Evolutionary conservation across 208 protist genomes (phyloP).

Genomic region (Balamuthia mandrillaris): DNA sequence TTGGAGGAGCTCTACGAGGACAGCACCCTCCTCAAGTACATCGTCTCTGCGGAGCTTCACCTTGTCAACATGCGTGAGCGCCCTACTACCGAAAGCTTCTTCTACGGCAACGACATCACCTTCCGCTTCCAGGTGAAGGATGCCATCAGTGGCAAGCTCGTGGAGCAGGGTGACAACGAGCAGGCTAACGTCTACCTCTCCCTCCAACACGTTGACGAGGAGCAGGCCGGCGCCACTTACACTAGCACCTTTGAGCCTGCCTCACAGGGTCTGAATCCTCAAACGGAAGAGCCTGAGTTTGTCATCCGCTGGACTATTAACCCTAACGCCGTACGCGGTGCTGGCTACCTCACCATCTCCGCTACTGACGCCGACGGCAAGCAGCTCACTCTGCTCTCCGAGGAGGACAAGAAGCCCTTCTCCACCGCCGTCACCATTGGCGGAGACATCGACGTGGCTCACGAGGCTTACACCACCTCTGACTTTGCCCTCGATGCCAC

Average conservation of each 20-base stretch:
- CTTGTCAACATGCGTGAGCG: not conserved
- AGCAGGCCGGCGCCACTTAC: not conserved
- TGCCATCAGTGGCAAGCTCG: not conserved
- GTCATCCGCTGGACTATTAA: constrained; percentile 21
- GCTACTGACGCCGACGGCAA: constrained; percentile 23
- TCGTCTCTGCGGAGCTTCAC: not conserved
- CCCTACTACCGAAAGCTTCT: not conserved
- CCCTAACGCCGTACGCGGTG: constrained; percentile 36
- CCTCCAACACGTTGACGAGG: constrained; percentile 8
- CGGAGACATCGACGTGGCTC: constrained; percentile 28
- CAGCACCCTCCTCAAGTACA: not conserved
- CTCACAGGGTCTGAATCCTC: not conserved
- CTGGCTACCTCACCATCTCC: not conserved
- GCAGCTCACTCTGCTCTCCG: not conserved
- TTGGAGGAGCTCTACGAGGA: constrained; percentile 19
- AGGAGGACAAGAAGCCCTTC: not conserved
- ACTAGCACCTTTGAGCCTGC: not conserved
- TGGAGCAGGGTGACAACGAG: not conserved
- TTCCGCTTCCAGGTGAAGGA: constrained; percentile 38
- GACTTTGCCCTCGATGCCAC: not conserved
- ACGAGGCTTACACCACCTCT: not conserved
- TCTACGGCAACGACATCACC: constrained; percentile 1
- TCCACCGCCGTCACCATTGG: not conserved
- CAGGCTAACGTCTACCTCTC: constrained; percentile 17
- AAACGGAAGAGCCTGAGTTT: not conserved